Conservation (phyloP, 129 eudicot genomes). For the Flaveria robusta region DNA sequence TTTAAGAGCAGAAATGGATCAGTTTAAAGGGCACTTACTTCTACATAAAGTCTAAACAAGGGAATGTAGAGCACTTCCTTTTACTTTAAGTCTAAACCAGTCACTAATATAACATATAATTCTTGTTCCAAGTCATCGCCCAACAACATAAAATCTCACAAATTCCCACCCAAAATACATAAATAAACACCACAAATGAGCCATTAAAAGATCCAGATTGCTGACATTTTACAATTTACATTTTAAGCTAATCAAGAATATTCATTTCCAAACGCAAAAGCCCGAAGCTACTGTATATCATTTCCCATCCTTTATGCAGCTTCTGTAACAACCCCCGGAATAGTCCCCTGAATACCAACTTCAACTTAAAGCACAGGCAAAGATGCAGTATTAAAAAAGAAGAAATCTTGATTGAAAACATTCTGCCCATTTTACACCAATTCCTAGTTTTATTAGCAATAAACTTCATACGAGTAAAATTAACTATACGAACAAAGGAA, state of each 20-base stretch:
- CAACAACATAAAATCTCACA: not conserved
- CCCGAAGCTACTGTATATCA: not conserved
- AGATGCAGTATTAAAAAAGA: not conserved
- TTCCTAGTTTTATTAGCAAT: not conserved
- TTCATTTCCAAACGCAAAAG: not conserved
- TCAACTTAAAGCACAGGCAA: conserved; percentile 16
- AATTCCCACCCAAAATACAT: not conserved
- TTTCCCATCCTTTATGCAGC: not conserved
- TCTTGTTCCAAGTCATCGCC: conserved; percentile 1
- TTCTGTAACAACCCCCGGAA: not conserved
- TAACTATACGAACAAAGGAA: not conserved
- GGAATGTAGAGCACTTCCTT: conserved; percentile 4
- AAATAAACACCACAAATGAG: not conserved
- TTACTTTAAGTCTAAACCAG: not conserved
- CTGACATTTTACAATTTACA: not conserved
- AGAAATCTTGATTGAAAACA: conserved; percentile 13
- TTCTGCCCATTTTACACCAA: not conserved
- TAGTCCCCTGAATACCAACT: not conserved
- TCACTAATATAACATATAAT: not conserved
- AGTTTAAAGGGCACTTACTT: not conserved
- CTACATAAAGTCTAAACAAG: not conserved
- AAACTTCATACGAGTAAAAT: not conserved
- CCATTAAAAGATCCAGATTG: not conserved
- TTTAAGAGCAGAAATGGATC: not conserved
- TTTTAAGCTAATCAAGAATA: conserved; percentile 6